Evolutionary conservation across 2,329 filamentous ascomycete species (phyloP), one percentile per base, ranked within the genome.

Genomic region (Cytospora piceicola): DNA sequence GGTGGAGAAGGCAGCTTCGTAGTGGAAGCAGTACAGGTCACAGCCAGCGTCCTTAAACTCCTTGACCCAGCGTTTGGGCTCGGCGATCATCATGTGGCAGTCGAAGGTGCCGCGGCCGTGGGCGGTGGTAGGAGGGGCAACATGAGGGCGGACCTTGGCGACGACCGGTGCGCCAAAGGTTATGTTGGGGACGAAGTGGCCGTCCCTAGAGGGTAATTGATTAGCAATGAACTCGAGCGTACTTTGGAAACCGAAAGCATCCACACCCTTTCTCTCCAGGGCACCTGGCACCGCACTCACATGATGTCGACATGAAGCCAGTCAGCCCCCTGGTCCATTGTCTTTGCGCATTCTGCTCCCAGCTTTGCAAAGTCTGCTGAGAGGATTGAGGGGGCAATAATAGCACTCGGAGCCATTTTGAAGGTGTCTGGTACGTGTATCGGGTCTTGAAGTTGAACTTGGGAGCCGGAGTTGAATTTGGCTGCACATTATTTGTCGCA

Each of bases 61-160:
- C 75, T 91, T 92, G 73, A 97, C 94, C 95, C 95, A 99, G 84
- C 93, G 94, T 84, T 98, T 96, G 71, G 95, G 95, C 94, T 99
- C 94, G 73, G 93, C 89, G 76, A 99, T 96, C 95, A 99, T 99
- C 95, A 99, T 98, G 80, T 99, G 95, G 85, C 95, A 99, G 80
- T 99, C 95, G 77, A 99, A 99, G 17, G 94, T 98, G 68, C 95
- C 95, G 72, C 89, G 91, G 61, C 91, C 93, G 71, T 90, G 83
- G 39, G 85, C 85, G 60, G 85, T 81, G 51, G 83, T 83, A 3
- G 93, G 94, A 71, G 85, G 84, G 65, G 92, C 89, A 73, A 99
- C 94, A 73, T 97, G 91, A 55, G 86, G 83, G 69, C 95, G 89
- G 73, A 99, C 95, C 82, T 94, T 96, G 72, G 93, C 94, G 55